phyloP scores from a whole-genome alignment of 495 filamentous ascomycete species.

The Glutinoglossum americanum region DNA sequence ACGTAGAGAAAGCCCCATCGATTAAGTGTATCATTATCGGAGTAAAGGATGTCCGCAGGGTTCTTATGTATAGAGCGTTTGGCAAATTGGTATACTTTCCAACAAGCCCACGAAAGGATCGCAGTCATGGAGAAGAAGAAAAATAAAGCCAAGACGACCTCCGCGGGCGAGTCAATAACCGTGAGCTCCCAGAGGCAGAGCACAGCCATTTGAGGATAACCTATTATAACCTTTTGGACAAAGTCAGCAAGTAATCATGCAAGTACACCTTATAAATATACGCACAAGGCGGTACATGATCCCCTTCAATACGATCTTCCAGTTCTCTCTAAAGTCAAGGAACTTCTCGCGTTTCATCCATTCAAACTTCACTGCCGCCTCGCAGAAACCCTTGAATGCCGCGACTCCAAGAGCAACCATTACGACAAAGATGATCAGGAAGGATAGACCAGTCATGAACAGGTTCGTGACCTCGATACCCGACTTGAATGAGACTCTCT shows the following conservation, averaged over 20 bases:
- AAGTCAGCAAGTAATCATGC: conserved; percentile 3
- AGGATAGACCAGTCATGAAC: conserved; percentile 76
- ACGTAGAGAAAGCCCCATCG: conserved; percentile 99
- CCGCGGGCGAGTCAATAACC: conserved; percentile 61
- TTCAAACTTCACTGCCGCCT: conserved; percentile 44
- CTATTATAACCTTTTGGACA: conserved; percentile 45
- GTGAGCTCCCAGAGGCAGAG: conserved; percentile 94
- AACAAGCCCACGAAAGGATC: conserved; percentile 69
- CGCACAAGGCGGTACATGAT: conserved; percentile 69
- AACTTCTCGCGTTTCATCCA: conserved; percentile 80
- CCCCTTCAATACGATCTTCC: conserved; percentile 70
- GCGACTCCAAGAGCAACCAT: conserved; percentile 49
- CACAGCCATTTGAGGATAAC: conserved; percentile 79
- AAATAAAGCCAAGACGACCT: conserved; percentile 72
- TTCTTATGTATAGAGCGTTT: conserved; percentile 91
- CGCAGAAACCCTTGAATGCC: conserved; percentile 59
- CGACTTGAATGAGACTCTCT: conserved; percentile 72
- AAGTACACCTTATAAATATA: neutral
- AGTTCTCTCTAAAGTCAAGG: conserved; percentile 81
- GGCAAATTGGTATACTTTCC: conserved; percentile 76
- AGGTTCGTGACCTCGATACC: conserved; percentile 81
- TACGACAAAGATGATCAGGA: conserved; percentile 71
- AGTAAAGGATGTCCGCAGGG: conserved; percentile 92
- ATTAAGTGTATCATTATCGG: conserved; percentile 77
- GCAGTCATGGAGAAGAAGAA: conserved; percentile 66